Base-by-base conservation (phyloP, 345 rosid species). In the Cochlearia excelsa region DNA sequence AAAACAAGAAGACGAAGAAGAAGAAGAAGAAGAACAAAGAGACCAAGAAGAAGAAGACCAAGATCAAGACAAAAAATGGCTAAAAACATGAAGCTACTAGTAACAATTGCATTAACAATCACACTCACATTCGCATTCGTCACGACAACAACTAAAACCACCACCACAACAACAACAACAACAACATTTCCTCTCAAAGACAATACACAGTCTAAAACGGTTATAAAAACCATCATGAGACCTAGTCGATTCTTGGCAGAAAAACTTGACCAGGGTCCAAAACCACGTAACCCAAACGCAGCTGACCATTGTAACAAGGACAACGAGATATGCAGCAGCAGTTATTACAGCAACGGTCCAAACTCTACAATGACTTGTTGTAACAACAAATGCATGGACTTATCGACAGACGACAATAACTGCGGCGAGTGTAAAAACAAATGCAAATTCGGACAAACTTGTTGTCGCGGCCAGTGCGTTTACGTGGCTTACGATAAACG, bases 381-480 rank as follows among this genome's bases (percentile, higher is more conserved):
- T 61, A 80, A 81, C 75, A 88, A 92, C 81, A 86, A 86, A 68
- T 92, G 98, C 57, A 54, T 80, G 43, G 78, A 86, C 49, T 49
- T 88, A 61, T 57, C 70, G 0, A 8, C 49, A 0, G 93, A 88
- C 29, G 41, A 64, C 23, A 51, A 81, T 11, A 84, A 92, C 69
- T 88, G 98, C 9, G 98, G 98, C 1, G 70, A 71, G 0, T 92
- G 96, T 81, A 80, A 76, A 75, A 78, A 29, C 49, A 83, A 81
- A 59, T 92, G 98, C 75, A 75, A 72, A 44, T 82, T 60, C 83
- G 81, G 81, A 0, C 54, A 80, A 44, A 45, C 66, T 0, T 92
- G 98, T 33, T 88, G 95, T 82, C 59, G 89, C 0, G 96, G 95
- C 11, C 5, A 75, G 65, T 92, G 98, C 43, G 87, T 88, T 27